Base-by-base conservation (phyloP, 768 basidiomycete species). In the Trametes coccinea region DNA sequence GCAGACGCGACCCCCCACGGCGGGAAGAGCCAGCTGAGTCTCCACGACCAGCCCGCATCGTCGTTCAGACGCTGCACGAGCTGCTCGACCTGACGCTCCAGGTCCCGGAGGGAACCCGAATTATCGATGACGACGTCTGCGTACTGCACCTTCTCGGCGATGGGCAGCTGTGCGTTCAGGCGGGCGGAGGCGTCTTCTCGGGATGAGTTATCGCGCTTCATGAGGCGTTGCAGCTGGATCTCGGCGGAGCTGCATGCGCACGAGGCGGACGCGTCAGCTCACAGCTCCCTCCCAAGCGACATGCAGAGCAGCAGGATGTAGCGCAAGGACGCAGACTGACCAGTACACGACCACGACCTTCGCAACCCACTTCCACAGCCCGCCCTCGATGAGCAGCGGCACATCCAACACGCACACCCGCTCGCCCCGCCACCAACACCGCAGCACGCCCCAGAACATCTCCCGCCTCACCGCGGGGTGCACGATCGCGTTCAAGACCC, bases 111-210 rank as follows among this genome's bases (percentile, higher is more conserved):
- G 0, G 88, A 79, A 1, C 93, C 93, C 5, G 92, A 92, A 72
- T 98, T 98, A 75, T 98, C 95, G 34, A 98, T 71, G 51, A 97
- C 86, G 53, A 85, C 71, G 70, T 95, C 93, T 3, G 94, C 95
- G 63, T 92, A 95, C n/a, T 77, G 68, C 4, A 94, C 77, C 72
- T 98, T 99, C 39, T 85, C 78, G 0, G 83, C 69, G 46, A 97
- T 89, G 0, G 93, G 82, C 50, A 94, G 74, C 73, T 98, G 96
- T 0, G 95, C 84, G 27, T 82, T 78, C 17, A 98, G 81, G 5
- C 97, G 85, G 0, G 90, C 75, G 34, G 79, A 75, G 0, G 96
- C 97, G 29, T 89, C 90, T 33, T 83, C 79, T 29, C 77, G 76
- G 0, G 86, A 78, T 7, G 87, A 88, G 2, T 73, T 71, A 70